Base-by-base conservation (phyloP, 179 eudicot genomes). In the Silene vulgaris region DNA sequence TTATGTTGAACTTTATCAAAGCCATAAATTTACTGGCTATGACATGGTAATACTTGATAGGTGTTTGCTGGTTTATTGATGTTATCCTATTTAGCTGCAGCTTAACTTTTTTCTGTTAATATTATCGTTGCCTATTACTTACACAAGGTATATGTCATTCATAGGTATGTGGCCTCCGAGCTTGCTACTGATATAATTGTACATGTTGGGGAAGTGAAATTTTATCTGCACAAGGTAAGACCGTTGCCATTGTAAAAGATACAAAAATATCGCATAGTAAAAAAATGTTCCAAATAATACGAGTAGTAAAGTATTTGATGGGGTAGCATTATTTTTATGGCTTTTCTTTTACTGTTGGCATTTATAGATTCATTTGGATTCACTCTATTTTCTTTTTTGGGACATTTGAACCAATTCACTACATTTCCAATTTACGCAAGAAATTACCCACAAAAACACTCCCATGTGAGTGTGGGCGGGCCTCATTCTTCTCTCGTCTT, bases 151-250 rank as follows among this genome's bases (percentile, higher is more conserved):
- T 5, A 70, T 66, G 62, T 54, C 63, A 80, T 78, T 72, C 76
- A 84, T 81, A 91, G 97, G 88, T 86, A 85, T 73, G 85, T 91
- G 30, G 89, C 87, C 40, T 80, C 88, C 69, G 97, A 91, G 72
- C 80, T 91, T 86, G 83, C 86, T 28, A 80, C 90, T 37, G 97
- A 91, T 79, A 80, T 88, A 65, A 78, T 69, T 52, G 77, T 91
- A 71, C 75, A 73, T 75, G 89, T 89, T 72, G 90, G 86, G 14
- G 93, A 87, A 62, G 85, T 85, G 67, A 90, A 85, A 74, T 91
- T 90, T 83, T 72, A 87, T 81, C 88, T 91, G 78, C 97, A 91
- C 78, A 91, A 91, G 97, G 97, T 91, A 84, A 21, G 65, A 8
- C 74, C 52, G 52, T 45, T 28, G 7, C 43, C 60, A 1, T 61